Evolutionary conservation across 208 protist genomes (phyloP).

Genomic region (Giardia duodenalis): DNA sequence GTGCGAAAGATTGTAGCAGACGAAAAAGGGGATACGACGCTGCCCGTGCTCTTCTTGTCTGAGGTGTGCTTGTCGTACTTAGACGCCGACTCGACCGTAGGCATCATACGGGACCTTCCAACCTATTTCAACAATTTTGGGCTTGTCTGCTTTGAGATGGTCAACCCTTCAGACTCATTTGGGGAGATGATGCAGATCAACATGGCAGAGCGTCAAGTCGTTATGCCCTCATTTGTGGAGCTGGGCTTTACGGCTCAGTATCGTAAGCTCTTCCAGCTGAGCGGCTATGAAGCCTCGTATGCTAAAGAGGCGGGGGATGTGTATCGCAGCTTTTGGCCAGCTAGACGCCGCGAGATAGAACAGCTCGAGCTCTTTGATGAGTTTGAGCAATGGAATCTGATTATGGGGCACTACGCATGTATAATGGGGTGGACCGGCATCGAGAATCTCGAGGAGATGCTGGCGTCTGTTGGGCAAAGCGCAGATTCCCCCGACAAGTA

Average conservation of each 20-base stretch:
- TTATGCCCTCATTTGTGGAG: slow-evolving; percentile 27
- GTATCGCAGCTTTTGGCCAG: background rate
- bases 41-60: background rate
- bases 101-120: background rate
- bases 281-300: background rate
- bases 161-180: slow-evolving; percentile 14
- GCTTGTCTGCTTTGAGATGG: slow-evolving; percentile 3
- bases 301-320: background rate
- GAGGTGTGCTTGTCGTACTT: slow-evolving; percentile 20
- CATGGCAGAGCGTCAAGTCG: background rate
- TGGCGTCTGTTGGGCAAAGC: no score
- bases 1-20: background rate
- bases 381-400: background rate
- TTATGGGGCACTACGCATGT: slow-evolving; percentile 23
- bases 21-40: background rate
- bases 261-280: background rate
- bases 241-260: background rate
- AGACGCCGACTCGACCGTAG: slow-evolving; percentile 19
- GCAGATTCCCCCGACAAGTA: no score
- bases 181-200: slow-evolving; percentile 21
- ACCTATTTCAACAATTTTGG: background rate
- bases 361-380: slow-evolving; percentile 17
- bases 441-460: background rate
- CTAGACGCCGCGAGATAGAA: slow-evolving; percentile 17
- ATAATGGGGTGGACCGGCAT: background rate